phyloP scores from a whole-genome alignment of 352 stramenopile genomes.

The Pythium chondricola region DNA sequence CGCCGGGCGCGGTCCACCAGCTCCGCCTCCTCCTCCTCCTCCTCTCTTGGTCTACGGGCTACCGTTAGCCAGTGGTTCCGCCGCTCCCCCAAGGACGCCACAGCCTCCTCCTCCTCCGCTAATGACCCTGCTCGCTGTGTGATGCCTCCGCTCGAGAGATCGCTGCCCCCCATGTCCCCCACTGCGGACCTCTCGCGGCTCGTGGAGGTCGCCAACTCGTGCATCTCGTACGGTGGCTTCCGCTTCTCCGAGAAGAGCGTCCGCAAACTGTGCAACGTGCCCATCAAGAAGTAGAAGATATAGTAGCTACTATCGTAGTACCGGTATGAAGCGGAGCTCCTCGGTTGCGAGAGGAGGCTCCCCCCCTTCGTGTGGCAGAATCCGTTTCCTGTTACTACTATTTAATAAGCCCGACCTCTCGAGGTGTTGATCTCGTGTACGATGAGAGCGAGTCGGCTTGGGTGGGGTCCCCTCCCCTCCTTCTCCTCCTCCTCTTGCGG shows the following conservation, averaged over 20 bases:
- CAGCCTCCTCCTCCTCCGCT: constrained; percentile 6
- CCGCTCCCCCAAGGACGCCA: background rate
- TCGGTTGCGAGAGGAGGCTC: constrained; percentile 16
- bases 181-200: constrained; percentile 35
- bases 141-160: constrained; percentile 7
- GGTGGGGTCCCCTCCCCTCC: too few relatives aligned
- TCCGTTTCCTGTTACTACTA: too few relatives aligned
- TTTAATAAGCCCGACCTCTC: too few relatives aligned
- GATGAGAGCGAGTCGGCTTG: too few relatives aligned
- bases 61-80: constrained; percentile 22
- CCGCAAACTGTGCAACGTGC: constrained; percentile 52
- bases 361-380: too few relatives aligned
- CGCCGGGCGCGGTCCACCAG: background rate
- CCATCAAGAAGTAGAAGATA: constrained; percentile 20
- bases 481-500: too few relatives aligned
- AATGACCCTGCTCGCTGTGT: constrained; percentile 4
- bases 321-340: constrained; percentile 3
- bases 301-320: too few relatives aligned
- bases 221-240: constrained; percentile 23
- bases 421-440: too few relatives aligned
- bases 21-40: constrained; percentile 4
- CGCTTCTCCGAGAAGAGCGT: constrained; percentile 45
- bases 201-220: constrained; percentile 64
- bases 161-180: constrained; percentile 33
- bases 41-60: constrained; percentile 14